A percentile compares a stretch with the other conserved stretches of the same genome.
Evolutionary conservation across 306 rosid species (phyloP).

Genomic region (Vigna unguiculata): DNA sequence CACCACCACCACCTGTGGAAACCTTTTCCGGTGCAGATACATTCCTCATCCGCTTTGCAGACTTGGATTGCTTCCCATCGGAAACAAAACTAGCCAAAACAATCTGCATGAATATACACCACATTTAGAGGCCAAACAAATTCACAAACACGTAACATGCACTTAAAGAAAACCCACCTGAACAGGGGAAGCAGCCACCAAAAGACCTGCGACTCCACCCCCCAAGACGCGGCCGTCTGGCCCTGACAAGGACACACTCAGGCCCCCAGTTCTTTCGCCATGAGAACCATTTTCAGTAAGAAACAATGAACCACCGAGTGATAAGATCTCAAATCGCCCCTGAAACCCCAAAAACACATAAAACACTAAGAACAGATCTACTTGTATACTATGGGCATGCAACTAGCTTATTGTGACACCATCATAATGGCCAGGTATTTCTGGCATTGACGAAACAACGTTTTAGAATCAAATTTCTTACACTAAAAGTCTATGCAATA

Average conservation of each 20-base stretch:
- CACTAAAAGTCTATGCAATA: not conserved
- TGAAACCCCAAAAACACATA: constrained; percentile 40
- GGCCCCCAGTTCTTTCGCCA: constrained; percentile 60
- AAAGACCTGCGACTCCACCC: constrained; percentile 72
- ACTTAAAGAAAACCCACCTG: constrained; percentile 58
- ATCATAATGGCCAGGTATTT: not conserved
- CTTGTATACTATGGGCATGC: not conserved
- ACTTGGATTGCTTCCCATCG: constrained; percentile 57
- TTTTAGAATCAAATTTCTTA: not conserved
- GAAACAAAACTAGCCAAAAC: constrained; percentile 64
- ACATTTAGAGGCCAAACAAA: constrained; percentile 13
- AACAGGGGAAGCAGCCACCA: constrained; percentile 81
- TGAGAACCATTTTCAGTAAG: constrained; percentile 57
- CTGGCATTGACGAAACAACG: not conserved
- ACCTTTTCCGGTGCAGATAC: constrained; percentile 37
- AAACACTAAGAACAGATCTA: constrained; percentile 2
- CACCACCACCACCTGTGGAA: constrained; percentile 54
- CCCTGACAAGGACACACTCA: constrained; percentile 71
- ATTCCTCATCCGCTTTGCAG: constrained; percentile 41
- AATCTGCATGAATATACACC: constrained; percentile 51
- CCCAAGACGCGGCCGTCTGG: constrained; percentile 83
- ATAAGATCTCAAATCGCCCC: constrained; percentile 81
- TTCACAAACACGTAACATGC: not conserved
- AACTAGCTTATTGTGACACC: not conserved
- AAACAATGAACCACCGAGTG: constrained; percentile 74